phyloP scores from a whole-genome alignment of 768 basidiomycete genomes.

The Nevesoporus exiguus region DNA sequence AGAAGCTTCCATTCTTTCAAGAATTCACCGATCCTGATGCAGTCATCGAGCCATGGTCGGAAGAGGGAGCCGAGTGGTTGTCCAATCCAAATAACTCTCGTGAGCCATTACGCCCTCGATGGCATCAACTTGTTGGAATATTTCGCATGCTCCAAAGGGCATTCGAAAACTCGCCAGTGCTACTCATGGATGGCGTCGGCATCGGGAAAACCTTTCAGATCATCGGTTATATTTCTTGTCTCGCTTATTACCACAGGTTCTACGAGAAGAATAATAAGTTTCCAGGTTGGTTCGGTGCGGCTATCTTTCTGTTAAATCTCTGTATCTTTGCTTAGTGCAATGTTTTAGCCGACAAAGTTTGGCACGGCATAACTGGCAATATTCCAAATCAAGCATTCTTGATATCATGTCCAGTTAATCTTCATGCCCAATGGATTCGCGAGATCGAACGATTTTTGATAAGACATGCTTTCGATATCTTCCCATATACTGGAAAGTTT shows the following conservation, averaged over 20 bases:
- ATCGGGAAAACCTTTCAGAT: constrained; percentile 25
- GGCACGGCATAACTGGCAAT: neutral
- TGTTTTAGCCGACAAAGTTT: neutral
- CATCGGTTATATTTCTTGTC: constrained; percentile 12
- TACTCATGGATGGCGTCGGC: constrained; percentile 26
- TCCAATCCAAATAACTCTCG: neutral
- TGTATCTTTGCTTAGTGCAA: no score
- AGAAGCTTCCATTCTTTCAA: constrained; percentile 2
- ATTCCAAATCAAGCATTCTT: neutral
- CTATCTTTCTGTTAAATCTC: neutral
- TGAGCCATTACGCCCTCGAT: constrained; percentile 1
- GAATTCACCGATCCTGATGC: neutral
- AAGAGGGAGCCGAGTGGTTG: constrained; percentile 12
- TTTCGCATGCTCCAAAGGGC: constrained; percentile 12
- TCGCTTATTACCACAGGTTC: constrained; percentile 3
- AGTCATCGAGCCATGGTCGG: constrained; percentile 1
- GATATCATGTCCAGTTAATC: neutral
- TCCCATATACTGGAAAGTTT: neutral
- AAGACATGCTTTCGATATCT: neutral
- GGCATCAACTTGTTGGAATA: constrained; percentile 25
- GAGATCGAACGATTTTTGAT: neutral
- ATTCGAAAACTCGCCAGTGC: neutral
- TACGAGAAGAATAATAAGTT: neutral
- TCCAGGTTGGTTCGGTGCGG: neutral
- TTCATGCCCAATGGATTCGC: neutral